Conservation (phyloP, 2,329 filamentous ascomycete species). For the Domatiomyces catenatus region DNA sequence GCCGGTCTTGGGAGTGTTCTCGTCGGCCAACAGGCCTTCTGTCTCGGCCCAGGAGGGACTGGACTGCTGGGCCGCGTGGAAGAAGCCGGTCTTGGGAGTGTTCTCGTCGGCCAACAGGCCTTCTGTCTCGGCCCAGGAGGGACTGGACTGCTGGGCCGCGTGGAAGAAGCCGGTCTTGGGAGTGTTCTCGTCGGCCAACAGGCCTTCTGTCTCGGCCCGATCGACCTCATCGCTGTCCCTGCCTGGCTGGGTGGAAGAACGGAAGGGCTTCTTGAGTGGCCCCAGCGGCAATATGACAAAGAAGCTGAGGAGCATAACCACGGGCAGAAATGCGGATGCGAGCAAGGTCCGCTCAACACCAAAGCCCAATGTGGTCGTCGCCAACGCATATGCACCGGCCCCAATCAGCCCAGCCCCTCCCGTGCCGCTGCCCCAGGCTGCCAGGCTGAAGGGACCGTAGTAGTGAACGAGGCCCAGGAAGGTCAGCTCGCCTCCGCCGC, state of each 20-base stretch:
- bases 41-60: slow-evolving; percentile 22
- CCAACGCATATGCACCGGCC: slow-evolving; percentile 70
- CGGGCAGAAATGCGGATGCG: slow-evolving; percentile 61
- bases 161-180: slow-evolving; percentile 5
- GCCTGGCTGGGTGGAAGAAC: background rate
- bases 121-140: slow-evolving; percentile 23
- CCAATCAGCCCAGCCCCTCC: slow-evolving; percentile 78
- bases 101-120: slow-evolving; percentile 19
- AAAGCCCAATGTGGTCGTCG: slow-evolving; percentile 67
- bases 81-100: slow-evolving; percentile 7
- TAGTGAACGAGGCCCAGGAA: slow-evolving; percentile 86
- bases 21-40: slow-evolving; percentile 19
- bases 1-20: slow-evolving; percentile 14
- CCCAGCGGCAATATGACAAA: slow-evolving; percentile 62
- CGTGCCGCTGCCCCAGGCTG: slow-evolving; percentile 84
- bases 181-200: slow-evolving; percentile 18
- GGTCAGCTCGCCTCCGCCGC: slow-evolving; percentile 75
- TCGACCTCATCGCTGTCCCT: slow-evolving; percentile 22
- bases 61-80: slow-evolving; percentile 4
- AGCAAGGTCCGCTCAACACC: slow-evolving; percentile 60
- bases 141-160: slow-evolving; percentile 12
- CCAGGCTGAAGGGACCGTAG: slow-evolving; percentile 74
- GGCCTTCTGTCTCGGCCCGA: slow-evolving; percentile 19
- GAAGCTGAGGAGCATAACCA: slow-evolving; percentile 69
- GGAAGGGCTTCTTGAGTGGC: slow-evolving; percentile 38